These are phyloP conservation scores for Fusarium sacchari DNA, from an alignment of 2,329 filamentous ascomycete species.

Conservation along the genomic window DNA sequence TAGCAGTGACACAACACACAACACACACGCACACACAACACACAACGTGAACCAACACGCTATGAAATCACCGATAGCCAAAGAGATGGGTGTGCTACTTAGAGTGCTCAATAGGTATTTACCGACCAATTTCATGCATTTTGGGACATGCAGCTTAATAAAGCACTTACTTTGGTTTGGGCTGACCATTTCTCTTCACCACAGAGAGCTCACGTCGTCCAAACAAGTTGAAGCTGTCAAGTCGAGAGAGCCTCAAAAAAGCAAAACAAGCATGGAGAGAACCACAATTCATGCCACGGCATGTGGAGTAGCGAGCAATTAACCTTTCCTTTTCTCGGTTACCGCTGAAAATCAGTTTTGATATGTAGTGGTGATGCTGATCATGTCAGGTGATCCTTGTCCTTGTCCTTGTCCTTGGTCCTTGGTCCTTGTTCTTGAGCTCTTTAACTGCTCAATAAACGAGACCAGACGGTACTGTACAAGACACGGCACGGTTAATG, in stretches of 20 bases:
- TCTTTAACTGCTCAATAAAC: neutral
- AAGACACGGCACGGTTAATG: conserved; percentile 1
- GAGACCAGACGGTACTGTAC: neutral
- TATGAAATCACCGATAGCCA: neutral
- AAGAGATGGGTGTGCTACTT: neutral
- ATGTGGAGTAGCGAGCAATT: neutral
- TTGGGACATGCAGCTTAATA: neutral
- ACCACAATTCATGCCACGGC: neutral
- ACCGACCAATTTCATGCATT: neutral
- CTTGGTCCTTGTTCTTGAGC: conserved; percentile 1
- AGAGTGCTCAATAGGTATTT: neutral
- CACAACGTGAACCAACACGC: neutral
- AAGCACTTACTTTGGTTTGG: neutral
- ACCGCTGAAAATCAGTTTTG: neutral
- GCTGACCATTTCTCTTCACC: neutral
- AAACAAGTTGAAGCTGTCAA: neutral
- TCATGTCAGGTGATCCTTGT: conserved; percentile 6
- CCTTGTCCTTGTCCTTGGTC: conserved; percentile 12
- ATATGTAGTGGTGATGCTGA: neutral
- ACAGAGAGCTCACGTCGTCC: neutral
- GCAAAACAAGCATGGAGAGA: neutral
- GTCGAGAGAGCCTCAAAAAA: conserved; percentile 27
- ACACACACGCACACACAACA: neutral
- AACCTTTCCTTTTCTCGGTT: conserved; percentile 1
- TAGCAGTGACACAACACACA: too few relatives aligned